Base-by-base conservation (phyloP, 2,329 filamentous ascomycete genomes). In the Beauveria caledonica region DNA sequence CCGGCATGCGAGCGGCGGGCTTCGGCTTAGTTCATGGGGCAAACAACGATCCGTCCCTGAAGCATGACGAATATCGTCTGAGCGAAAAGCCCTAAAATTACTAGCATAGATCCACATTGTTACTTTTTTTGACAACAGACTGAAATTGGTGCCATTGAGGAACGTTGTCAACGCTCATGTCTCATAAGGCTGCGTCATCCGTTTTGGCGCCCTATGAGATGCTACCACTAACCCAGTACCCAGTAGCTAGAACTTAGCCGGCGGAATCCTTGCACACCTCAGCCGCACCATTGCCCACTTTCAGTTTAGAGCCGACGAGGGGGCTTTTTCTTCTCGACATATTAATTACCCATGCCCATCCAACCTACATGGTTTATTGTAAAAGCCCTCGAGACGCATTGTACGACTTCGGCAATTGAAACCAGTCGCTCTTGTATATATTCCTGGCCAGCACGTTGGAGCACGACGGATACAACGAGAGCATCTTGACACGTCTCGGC, bases 181-280 rank as follows among this genome's bases (percentile, higher is more conserved):
- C 51, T 58, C 56, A 49, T 58, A 58, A 58, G 56, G 56, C 56
- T 58, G 56, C 56, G 56, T 58, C 56, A 58, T 58, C 56, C 1
- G n/a, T 23, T 46, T 21, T 27, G 53, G 21, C 51, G 51, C 53
- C 54, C 54, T 29, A 58, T 33, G 25, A 29, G 5, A 21, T 21
- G n/a, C 46, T 33, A 33, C 11, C 33, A 36, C 33, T 36, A 36
- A 13, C 11, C 33, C 33, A 36, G 33, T 36, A 36, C 11, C 33
- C 33, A 36, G 33, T 36, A 36, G 33, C 4, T 23, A 23, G 3
- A 23, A 23, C 3, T 15, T 27, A 6, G 25, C 39, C 51, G 7
- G 40, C 33, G 27, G 50, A 21, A 29, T 45, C 42, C 51, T 42
- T 23, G n/a, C 21, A 42, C 44, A 10, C 19, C 44, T 60, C 58